phyloP scores from a whole-genome alignment of 2,329 filamentous ascomycete genomes.

The Stagonosporopsis rhizophila region DNA sequence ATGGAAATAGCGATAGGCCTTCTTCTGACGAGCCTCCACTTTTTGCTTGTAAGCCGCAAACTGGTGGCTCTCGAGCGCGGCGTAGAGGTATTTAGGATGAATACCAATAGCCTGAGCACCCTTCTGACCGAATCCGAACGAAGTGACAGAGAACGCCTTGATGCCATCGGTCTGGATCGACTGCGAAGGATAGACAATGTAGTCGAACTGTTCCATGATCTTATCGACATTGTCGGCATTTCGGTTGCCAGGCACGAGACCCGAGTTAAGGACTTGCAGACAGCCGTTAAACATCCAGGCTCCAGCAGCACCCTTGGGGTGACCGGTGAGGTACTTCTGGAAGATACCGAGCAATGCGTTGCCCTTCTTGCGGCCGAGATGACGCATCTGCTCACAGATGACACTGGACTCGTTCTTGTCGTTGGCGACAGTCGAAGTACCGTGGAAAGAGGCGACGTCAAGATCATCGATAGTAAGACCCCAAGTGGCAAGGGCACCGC shows the following conservation, averaged over 20 bases:
- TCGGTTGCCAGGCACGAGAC: conserved; percentile 93
- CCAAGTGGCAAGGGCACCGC: conserved; percentile 96
- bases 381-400: conserved; percentile 93
- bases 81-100: conserved; percentile 94
- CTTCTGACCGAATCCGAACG: conserved; percentile 99
- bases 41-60: conserved; percentile 85
- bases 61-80: conserved; percentile 85
- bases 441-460: conserved; percentile 96
- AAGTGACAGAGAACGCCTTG: conserved; percentile 98
- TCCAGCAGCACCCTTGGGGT: conserved; percentile 98
- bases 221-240: conserved; percentile 98
- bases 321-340: conserved; percentile 98
- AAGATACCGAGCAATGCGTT: conserved; percentile 97
- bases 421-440: conserved; percentile 97
- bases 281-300: conserved; percentile 99
- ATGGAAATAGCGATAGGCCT: conserved; percentile 98
- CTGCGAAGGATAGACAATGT: conserved; percentile 95
- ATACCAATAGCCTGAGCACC: conserved; percentile 96
- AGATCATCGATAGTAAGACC: conserved; percentile 97
- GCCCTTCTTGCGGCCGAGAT: conserved; percentile 94
- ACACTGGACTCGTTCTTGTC: conserved; percentile 99
- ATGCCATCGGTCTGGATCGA: conserved; percentile 96
- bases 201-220: conserved; percentile 96
- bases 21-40: conserved; percentile 95
- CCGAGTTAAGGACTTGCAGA: conserved; percentile 91